phyloP scores from a whole-genome alignment of 768 basidiomycete species.

The Ramaria rubella region DNA sequence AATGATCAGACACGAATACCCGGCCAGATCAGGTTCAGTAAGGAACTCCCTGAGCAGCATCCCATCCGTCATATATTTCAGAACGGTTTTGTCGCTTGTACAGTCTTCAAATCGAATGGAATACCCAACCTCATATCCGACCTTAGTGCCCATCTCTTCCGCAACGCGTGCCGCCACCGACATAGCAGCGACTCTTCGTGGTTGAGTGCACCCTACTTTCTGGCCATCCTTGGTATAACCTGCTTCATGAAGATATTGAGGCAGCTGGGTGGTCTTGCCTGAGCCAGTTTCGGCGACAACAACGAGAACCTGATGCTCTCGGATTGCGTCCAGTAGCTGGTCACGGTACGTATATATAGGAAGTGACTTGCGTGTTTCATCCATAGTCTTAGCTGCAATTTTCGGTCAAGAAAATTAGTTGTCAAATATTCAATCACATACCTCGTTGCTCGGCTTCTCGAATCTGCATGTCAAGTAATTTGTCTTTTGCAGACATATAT shows the following conservation, averaged over 20 bases:
- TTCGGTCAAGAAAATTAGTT: constrained; percentile 9
- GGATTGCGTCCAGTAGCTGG: constrained; percentile 81
- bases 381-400: constrained; percentile 71
- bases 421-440: constrained; percentile 30
- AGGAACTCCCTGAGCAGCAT: constrained; percentile 97
- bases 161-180: constrained; percentile 98
- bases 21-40: constrained; percentile 94
- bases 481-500: constrained; percentile 77
- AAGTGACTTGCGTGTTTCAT: constrained; percentile 87
- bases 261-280: constrained; percentile 97
- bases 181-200: constrained; percentile 98
- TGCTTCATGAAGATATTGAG: constrained; percentile 97
- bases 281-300: constrained; percentile 99
- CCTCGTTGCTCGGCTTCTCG: constrained; percentile 88
- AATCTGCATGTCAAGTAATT: constrained; percentile 77
- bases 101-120: constrained; percentile 99
- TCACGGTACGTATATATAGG: constrained; percentile 90
- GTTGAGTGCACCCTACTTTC: constrained; percentile 95
- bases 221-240: constrained; percentile 84
- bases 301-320: constrained; percentile 89
- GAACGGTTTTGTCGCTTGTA: constrained; percentile 96
- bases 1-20: constrained; percentile 92
- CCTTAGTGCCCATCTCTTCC: constrained; percentile 95
- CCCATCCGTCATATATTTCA: constrained; percentile 99
- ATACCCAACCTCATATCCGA: constrained; percentile 99